A percentile compares a stretch with the other conserved stretches of the same genome.
phyloP scores from a whole-genome alignment of 164 flowering plant genomes.

The Vitis amurensis region DNA sequence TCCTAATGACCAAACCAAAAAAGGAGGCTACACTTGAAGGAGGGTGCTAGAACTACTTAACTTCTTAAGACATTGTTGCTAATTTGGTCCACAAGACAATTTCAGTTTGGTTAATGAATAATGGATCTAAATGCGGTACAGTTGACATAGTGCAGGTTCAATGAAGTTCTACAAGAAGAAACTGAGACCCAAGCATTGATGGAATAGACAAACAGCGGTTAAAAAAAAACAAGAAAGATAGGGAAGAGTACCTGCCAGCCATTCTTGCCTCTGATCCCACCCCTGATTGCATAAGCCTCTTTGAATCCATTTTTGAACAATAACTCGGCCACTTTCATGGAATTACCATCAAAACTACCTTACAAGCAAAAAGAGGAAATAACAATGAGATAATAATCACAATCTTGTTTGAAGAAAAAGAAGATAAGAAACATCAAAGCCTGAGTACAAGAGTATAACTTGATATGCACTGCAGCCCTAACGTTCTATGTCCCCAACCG shows the following conservation, averaged over 20 bases:
- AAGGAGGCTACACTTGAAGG: too few species aligned
- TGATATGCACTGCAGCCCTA: background rate
- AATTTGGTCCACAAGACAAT: background rate
- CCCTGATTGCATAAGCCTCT: conserved; percentile 87
- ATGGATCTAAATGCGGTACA: background rate
- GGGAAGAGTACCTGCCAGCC: conserved; percentile 78
- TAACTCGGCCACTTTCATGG: conserved; percentile 78
- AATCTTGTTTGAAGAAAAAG: conserved; percentile 33
- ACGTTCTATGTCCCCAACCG: background rate
- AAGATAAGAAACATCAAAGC: background rate
- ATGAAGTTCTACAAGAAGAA: background rate
- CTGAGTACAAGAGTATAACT: background rate
- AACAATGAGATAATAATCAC: conserved; percentile 11
- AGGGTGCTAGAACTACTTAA: background rate
- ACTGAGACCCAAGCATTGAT: background rate
- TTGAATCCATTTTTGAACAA: conserved; percentile 81
- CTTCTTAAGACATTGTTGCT: background rate
- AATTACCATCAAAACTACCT: conserved; percentile 97
- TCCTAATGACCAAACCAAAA: too few species aligned
- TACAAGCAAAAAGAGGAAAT: conserved; percentile 43
- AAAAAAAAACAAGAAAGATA: background rate
- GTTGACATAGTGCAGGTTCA: background rate
- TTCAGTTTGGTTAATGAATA: background rate
- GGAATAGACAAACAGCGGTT: background rate
- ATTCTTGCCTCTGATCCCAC: conserved; percentile 76